Evolutionary conservation across 345 rosid genomes (phyloP).

Genomic region (Psidium guajava): DNA sequence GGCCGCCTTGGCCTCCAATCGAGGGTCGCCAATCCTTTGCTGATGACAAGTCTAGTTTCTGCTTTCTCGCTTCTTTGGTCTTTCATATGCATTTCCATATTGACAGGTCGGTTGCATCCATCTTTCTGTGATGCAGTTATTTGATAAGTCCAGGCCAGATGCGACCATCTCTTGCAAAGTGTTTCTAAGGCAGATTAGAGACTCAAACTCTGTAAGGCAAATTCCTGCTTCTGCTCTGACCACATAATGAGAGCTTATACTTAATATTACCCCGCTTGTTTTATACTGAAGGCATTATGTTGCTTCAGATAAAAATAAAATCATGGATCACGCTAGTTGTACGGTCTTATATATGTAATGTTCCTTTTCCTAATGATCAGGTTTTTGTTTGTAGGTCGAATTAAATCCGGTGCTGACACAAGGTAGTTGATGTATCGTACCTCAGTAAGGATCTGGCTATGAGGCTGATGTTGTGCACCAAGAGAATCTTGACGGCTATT

Average conservation of each 20-base stretch:
- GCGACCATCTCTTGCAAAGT: neutral
- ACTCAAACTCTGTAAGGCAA: neutral
- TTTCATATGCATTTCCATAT: neutral
- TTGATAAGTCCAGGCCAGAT: neutral
- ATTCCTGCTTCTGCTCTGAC: neutral
- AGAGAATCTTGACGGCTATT: slow-evolving; percentile 23
- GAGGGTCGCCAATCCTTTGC: too few species aligned
- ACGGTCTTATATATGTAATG: neutral
- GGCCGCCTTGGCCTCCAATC: too few species aligned
- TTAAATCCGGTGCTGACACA: neutral
- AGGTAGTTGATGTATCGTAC: slow-evolving; percentile 7
- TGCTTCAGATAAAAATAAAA: too few species aligned
- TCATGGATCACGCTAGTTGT: neutral
- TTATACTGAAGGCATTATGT: too few species aligned
- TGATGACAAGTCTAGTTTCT: too few species aligned
- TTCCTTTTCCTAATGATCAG: neutral
- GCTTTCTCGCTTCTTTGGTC: neutral
- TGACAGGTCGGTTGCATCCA: neutral
- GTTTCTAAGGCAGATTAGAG: neutral
- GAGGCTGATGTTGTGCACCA: slow-evolving; percentile 39
- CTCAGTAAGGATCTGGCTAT: slow-evolving; percentile 51
- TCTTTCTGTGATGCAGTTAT: neutral
- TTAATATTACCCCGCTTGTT: neutral
- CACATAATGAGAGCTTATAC: neutral
- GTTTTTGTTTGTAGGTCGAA: neutral